Evolutionary conservation across 345 rosid species (phyloP).

Genomic region (Citrus mangshanensis): DNA sequence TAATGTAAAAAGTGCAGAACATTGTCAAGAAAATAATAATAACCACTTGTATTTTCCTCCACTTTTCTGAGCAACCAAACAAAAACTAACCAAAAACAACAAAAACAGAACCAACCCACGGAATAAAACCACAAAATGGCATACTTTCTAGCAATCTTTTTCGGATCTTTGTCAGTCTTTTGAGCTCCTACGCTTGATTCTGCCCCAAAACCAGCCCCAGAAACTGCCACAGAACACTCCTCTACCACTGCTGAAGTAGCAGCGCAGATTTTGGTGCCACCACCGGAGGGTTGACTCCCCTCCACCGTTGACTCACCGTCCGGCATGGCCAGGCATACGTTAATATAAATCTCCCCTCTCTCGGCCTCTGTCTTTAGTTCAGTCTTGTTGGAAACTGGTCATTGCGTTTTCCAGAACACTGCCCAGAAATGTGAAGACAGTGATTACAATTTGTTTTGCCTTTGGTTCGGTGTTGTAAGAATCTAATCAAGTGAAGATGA

Average conservation of each 20-base stretch:
- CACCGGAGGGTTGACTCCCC: neutral
- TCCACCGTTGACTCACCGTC: constrained; percentile 17
- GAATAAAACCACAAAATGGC: neutral
- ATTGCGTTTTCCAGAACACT: neutral
- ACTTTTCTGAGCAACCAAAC: neutral
- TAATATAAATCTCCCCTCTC: neutral
- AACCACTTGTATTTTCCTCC: neutral
- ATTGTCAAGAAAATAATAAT: neutral
- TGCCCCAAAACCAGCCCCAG: neutral
- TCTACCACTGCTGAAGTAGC: neutral
- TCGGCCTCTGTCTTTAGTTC: neutral
- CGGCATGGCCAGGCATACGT: constrained; percentile 16
- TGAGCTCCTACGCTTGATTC: neutral
- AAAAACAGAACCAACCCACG: neutral
- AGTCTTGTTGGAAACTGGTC: neutral
- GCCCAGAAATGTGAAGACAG: neutral
- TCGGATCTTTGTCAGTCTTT: constrained; percentile 50
- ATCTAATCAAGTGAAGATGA: neutral
- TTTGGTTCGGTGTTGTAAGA: neutral
- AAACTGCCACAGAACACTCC: neutral
- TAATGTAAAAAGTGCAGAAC: neutral
- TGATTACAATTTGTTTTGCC: neutral
- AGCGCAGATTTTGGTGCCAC: constrained; percentile 7
- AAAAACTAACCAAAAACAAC: neutral
- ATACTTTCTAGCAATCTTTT: constrained; percentile 50